These are phyloP conservation scores for Bathelium albidoporum DNA, from an alignment of 495 filamentous ascomycete genomes.

Conservation along the genomic window DNA sequence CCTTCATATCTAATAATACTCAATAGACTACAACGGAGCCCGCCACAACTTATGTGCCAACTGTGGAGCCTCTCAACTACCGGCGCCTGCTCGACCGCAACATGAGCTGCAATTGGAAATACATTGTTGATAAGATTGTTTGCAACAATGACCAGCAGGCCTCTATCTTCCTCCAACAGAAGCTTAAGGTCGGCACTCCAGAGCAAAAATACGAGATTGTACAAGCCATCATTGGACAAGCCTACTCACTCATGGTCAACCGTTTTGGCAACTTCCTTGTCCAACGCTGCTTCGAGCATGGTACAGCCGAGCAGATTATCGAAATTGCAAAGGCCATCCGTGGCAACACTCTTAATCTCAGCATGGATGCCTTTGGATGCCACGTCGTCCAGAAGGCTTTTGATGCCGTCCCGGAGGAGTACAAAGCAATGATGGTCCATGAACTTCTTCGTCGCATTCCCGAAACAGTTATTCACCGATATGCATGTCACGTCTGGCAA, in stretches of 20 bases:
- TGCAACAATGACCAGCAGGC: slow-evolving; percentile 99
- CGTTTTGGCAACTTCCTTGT: slow-evolving; percentile 97
- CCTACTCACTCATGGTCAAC: slow-evolving; percentile 94
- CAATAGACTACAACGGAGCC: slow-evolving; percentile 5
- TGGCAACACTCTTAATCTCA: slow-evolving; percentile 85
- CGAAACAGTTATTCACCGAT: slow-evolving; percentile 95
- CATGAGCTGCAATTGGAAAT: slow-evolving; percentile 97
- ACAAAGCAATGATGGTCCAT: slow-evolving; percentile 97
- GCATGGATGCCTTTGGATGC: slow-evolving; percentile 97
- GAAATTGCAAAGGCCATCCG: slow-evolving; percentile 91
- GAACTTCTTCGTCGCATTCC: slow-evolving; percentile 91
- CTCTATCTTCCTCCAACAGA: slow-evolving; percentile 96
- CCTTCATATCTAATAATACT: slow-evolving; percentile 8
- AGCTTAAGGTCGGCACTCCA: slow-evolving; percentile 89
- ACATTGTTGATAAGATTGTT: slow-evolving; percentile 98
- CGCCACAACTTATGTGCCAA: slow-evolving; percentile 56
- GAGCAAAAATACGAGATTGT: slow-evolving; percentile 97
- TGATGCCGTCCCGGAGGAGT: slow-evolving; percentile 91
- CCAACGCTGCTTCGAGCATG: slow-evolving; percentile 97
- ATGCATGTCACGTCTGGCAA: slow-evolving; percentile 99
- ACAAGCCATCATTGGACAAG: slow-evolving; percentile 89
- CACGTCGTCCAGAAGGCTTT: slow-evolving; percentile 98
- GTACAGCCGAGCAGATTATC: slow-evolving; percentile 86
- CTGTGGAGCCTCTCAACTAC: slow-evolving; percentile 93
- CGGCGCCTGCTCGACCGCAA: slow-evolving; percentile 90